Base-by-base conservation (phyloP, 371 early-diverging fungal species). In the Mortierella sp. region DNA sequence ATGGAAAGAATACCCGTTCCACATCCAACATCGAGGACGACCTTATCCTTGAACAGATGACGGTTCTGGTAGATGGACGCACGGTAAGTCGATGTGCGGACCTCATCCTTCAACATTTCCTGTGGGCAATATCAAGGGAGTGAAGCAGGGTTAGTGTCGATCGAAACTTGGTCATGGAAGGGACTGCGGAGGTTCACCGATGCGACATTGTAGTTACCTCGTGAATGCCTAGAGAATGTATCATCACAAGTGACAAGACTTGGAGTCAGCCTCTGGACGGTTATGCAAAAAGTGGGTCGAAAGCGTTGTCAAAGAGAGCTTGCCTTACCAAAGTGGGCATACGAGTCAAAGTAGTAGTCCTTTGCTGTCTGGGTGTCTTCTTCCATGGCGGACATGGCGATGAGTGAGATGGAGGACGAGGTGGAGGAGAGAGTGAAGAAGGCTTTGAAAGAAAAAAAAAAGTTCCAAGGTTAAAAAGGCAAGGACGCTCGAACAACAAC, bases 1-100 rank as follows among this genome's bases (percentile, higher is more conserved):
- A 98, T 96, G 67, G 94, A 94, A 51, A 97, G 85, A 61, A 97
- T 97, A 56, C 95, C 98, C 28, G 98, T 98, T 63, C 98, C 99
- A 68, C 99, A 98, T 55, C 99, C 99, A 39, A 98, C 96, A 81
- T 98, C 99, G 49, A 98, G 88, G 31, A 98, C 99, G 54, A 96
- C 86, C 88, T 98, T 98, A 82, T 91, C 95, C 80, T 95, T 90
- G 88, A 98, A 98, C 50, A 94, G 82, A 79, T 95, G 94, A 82
- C 92, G 91, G 89, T 97, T 98, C 70, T 94, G 85, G 82, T 92
- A 90, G 57, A 98, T 95, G 51, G 96, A 90, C 60, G 91, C 87
- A 67, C 96, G 94, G 84, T 98, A 98, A 53, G 93, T 90, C 66
- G 90, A 79, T n/a, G 99, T 98, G 54, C 99, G 92, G 47, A 98